Evolutionary conservation across 495 filamentous ascomycete genomes (phyloP).

Genomic region (Hypoxylon lenormandii): DNA sequence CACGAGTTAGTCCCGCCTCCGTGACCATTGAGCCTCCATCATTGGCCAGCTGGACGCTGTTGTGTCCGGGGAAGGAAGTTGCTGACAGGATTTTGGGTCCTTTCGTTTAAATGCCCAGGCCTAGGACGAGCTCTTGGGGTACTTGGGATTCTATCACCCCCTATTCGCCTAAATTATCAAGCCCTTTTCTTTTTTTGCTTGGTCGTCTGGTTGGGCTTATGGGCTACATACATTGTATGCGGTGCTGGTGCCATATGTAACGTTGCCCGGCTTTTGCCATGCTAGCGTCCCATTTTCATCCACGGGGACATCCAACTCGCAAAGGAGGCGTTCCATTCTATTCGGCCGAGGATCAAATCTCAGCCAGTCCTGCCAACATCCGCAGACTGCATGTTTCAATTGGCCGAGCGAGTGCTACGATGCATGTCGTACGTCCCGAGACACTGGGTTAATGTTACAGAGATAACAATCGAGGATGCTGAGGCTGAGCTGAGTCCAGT

Average conservation of each 20-base stretch:
- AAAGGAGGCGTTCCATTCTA: not conserved
- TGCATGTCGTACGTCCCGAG: constrained; percentile 27
- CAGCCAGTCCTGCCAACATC: constrained; percentile 6
- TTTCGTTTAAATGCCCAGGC: constrained; percentile 17
- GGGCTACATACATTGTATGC: not conserved
- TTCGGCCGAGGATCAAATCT: not conserved
- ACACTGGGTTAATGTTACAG: constrained; percentile 41
- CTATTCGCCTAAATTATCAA: constrained; percentile 8
- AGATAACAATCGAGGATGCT: constrained; percentile 12
- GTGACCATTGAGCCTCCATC: not conserved
- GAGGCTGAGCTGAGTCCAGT: not conserved
- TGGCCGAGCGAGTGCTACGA: constrained; percentile 28
- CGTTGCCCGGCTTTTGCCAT: constrained; percentile 31
- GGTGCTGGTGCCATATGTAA: constrained; percentile 35
- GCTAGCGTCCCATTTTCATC: constrained; percentile 9
- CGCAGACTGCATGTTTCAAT: constrained; percentile 15
- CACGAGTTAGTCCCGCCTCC: constrained; percentile 13
- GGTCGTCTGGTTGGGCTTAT: too few relatives aligned
- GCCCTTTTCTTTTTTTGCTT: not conserved
- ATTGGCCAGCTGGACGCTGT: constrained; percentile 26
- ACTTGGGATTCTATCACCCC: too few relatives aligned
- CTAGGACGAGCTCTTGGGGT: constrained; percentile 8
- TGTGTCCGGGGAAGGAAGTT: constrained; percentile 45
- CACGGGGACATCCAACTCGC: not conserved
- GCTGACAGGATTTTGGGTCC: constrained; percentile 11